These are phyloP conservation scores for Salix dunnii DNA, from an alignment of 345 rosid species.

Conservation along the genomic window DNA sequence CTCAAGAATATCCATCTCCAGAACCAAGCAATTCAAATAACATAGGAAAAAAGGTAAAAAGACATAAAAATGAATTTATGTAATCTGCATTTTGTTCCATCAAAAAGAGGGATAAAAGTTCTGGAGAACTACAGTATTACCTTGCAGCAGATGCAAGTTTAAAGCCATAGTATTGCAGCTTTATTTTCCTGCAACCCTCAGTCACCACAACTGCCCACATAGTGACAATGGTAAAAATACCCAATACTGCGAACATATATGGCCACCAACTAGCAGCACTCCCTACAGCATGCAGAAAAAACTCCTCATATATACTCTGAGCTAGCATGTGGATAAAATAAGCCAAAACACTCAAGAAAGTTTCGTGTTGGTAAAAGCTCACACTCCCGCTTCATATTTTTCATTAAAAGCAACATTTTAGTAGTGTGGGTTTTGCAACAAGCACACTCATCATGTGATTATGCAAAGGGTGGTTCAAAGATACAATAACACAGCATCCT, in stretches of 20 bases:
- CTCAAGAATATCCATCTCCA: neutral
- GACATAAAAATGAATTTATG: neutral
- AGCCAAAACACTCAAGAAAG: neutral
- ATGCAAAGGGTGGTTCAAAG: neutral
- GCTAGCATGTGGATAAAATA: neutral
- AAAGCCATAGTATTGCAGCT: conserved; percentile 89
- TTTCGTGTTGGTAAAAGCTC: too few species aligned
- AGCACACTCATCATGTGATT: neutral
- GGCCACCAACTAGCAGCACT: conserved; percentile 73
- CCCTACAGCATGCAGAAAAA: conserved; percentile 42
- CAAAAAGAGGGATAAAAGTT: too few species aligned
- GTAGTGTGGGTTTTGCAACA: neutral
- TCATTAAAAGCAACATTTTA: neutral
- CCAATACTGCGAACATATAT: conserved; percentile 58
- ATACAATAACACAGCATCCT: too few species aligned
- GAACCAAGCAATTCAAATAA: neutral
- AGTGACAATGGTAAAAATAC: conserved; percentile 71
- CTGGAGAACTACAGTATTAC: conserved; percentile 27
- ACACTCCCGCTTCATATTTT: neutral
- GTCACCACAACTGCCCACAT: conserved; percentile 96
- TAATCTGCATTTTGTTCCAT: neutral
- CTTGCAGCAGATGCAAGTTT: conserved; percentile 89
- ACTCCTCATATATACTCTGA: neutral
- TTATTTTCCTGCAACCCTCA: conserved; percentile 95
- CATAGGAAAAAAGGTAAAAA: neutral